These are phyloP conservation scores for Shiraia sp. DNA, from an alignment of 2,329 filamentous ascomycete genomes.

Conservation along the genomic window DNA sequence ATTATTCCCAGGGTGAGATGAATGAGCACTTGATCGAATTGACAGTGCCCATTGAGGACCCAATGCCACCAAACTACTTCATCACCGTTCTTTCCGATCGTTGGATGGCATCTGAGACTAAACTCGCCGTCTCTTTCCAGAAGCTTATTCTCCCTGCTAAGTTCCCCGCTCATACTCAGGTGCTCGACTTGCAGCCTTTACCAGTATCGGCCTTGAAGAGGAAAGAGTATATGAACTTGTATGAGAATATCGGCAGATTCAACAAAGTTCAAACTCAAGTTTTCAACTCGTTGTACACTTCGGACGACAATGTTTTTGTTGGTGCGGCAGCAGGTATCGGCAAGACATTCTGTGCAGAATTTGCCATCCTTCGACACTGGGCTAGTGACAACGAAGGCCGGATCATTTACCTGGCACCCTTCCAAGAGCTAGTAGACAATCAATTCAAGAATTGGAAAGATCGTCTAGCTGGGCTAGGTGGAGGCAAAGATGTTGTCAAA, in stretches of 20 bases:
- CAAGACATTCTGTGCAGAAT: conserved; percentile 96
- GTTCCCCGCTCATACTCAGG: conserved; percentile 89
- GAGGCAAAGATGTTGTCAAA: conserved; percentile 89
- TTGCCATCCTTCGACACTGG: conserved; percentile 90
- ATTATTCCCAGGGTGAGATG: conserved; percentile 81
- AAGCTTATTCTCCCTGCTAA: conserved; percentile 93
- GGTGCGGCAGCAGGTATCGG: conserved; percentile 93
- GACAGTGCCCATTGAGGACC: conserved; percentile 93
- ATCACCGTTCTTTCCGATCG: conserved; percentile 91
- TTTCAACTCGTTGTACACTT: conserved; percentile 89
- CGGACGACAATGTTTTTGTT: conserved; percentile 91
- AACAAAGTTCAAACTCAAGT: conserved; percentile 98
- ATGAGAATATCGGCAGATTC: conserved; percentile 83
- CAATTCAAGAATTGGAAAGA: conserved; percentile 83
- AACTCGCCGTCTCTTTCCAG: conserved; percentile 89
- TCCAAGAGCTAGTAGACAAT: conserved; percentile 87
- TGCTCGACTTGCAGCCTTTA: conserved; percentile 88
- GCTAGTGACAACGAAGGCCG: conserved; percentile 70
- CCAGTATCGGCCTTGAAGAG: conserved; percentile 87
- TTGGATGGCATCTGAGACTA: conserved; percentile 98
- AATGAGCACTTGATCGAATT: conserved; percentile 97
- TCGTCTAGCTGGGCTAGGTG: conserved; percentile 70
- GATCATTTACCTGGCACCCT: conserved; percentile 91
- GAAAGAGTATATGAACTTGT: conserved; percentile 79
- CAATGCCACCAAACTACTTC: conserved; percentile 99